Base-by-base conservation (phyloP, 1,284 basidiomycete species). In the Apiotrichum sp. region DNA sequence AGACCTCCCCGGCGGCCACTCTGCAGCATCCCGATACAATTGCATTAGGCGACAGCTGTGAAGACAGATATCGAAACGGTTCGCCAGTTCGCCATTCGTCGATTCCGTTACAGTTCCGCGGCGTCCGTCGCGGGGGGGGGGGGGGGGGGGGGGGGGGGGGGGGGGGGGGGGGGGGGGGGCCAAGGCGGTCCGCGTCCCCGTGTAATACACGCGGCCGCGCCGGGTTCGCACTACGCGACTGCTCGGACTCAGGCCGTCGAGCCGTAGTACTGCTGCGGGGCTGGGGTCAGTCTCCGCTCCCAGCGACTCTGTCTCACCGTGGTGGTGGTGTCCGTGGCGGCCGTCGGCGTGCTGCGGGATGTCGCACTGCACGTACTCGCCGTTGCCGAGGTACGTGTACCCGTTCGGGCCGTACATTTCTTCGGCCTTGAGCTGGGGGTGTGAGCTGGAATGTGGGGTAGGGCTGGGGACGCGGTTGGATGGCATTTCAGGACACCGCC, bases 371-470 rank as follows among this genome's bases (percentile, higher is more conserved):
- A 66, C 67, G 53, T 73, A 77, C 48, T 76, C 61, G 47, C 75
- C 75, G 60, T 75, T 74, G 16, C 74, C 74, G 49, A 77, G 55
- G 58, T 75, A 74, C 8, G 60, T 64, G 76, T 84, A 88, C 33
- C 85, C 85, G 33, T 83, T 84, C 5, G 71, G 72, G 5, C 87
- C 87, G 69, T 85, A 88, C 50, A 80, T 78, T 65, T 89, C 86
- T 67, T 89, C 86, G 0, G 87, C 87, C 65, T 86, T 80, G 77
- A 88, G 87, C 56, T 52, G 36, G 3, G 13, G 16, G 5, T 22
- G 56, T 53, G 11, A 53, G 55, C 42, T 22, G 22, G 22, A 22
- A 4, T 13, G 33, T 14, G 6, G 46, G 7, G 35, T 7, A 3
- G 38, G 16, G 6, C 32, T 6, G 14, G 52, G 38, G 7, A 38